Percentiles rank a stretch among this genome's conserved stretches.
These are phyloP conservation scores for Plasmopara halstedii DNA, from an alignment of 352 stramenopile genomes.

Conservation along the genomic window DNA sequence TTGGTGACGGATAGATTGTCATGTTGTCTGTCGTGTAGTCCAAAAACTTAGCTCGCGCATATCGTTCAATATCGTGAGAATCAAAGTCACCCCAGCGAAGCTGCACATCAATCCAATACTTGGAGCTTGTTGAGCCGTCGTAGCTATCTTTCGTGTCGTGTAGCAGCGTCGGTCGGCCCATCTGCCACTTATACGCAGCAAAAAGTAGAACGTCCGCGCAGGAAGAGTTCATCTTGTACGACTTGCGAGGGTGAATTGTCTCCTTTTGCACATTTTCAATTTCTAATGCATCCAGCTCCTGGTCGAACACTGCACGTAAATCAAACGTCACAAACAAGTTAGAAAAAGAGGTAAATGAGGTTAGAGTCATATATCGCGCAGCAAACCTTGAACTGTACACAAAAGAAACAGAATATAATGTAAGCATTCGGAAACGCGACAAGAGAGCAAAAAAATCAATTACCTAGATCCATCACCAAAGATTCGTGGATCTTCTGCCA, in stretches of 20 bases:
- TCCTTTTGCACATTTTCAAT: constrained; percentile 99
- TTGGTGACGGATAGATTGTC: constrained; percentile 99
- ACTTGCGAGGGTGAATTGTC: constrained; percentile 99
- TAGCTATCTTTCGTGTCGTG: constrained; percentile 97
- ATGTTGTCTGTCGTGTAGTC: constrained; percentile 99
- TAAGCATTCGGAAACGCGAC: background rate
- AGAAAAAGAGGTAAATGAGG: background rate
- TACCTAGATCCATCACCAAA: constrained; percentile 90
- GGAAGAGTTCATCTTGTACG: constrained; percentile 99
- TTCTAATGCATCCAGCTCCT: constrained; percentile 98
- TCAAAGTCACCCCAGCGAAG: constrained; percentile 99
- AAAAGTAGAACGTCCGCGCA: constrained; percentile 99
- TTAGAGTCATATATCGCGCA: background rate
- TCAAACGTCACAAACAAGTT: background rate
- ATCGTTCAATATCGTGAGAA: constrained; percentile 99
- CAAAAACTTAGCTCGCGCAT: constrained; percentile 98
- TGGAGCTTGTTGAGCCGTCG: constrained; percentile 92
- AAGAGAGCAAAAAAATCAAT: background rate
- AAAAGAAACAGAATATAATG: background rate
- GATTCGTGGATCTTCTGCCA: constrained; percentile 99
- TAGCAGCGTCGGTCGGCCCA: constrained; percentile 68
- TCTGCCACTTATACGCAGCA: constrained; percentile 98
- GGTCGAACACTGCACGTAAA: constrained; percentile 96
- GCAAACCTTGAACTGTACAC: constrained; percentile 2
- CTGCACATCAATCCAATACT: constrained; percentile 99